A percentile compares a stretch with the other conserved stretches of the same genome.
phyloP scores from a whole-genome alignment of 306 rosid species.

The Quercus aquifolioides region DNA sequence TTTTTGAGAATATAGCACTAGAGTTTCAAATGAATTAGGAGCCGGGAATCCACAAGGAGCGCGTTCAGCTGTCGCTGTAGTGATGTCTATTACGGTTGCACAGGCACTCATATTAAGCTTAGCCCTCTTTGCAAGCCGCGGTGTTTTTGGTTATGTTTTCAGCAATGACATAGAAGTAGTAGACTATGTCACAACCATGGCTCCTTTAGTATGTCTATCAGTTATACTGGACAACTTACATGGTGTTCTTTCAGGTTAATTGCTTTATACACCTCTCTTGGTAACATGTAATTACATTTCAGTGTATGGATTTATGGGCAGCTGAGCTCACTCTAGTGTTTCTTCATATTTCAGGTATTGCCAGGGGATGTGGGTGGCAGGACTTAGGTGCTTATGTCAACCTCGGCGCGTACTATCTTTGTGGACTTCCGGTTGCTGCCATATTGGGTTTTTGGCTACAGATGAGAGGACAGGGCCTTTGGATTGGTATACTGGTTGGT shows the following conservation, averaged over 20 bases:
- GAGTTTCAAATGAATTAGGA: conserved; percentile 78
- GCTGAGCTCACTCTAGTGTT: neutral
- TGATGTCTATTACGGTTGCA: conserved; percentile 32
- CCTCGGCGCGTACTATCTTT: conserved; percentile 63
- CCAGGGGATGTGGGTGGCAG: conserved; percentile 87
- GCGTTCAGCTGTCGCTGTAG: conserved; percentile 42
- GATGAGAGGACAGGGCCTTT: conserved; percentile 61
- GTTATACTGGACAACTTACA: conserved; percentile 54
- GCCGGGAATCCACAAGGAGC: conserved; percentile 62
- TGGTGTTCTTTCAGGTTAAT: conserved; percentile 59
- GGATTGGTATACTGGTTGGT: conserved; percentile 70
- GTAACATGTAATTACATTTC: neutral
- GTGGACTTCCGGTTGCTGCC: conserved; percentile 67
- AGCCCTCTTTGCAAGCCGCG: conserved; percentile 45
- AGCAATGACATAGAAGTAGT: conserved; percentile 66
- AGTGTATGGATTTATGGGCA: neutral
- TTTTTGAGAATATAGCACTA: conserved; percentile 37
- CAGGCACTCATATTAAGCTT: conserved; percentile 37
- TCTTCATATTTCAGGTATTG: conserved; percentile 38
- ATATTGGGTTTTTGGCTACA: conserved; percentile 48
- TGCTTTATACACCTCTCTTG: neutral
- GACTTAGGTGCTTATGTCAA: conserved; percentile 63
- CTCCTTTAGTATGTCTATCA: conserved; percentile 56
- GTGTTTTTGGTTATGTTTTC: conserved; percentile 50
- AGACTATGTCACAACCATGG: conserved; percentile 60